Conservation (phyloP, 352 stramenopile species). For the Globisporangium nagaii region DNA sequence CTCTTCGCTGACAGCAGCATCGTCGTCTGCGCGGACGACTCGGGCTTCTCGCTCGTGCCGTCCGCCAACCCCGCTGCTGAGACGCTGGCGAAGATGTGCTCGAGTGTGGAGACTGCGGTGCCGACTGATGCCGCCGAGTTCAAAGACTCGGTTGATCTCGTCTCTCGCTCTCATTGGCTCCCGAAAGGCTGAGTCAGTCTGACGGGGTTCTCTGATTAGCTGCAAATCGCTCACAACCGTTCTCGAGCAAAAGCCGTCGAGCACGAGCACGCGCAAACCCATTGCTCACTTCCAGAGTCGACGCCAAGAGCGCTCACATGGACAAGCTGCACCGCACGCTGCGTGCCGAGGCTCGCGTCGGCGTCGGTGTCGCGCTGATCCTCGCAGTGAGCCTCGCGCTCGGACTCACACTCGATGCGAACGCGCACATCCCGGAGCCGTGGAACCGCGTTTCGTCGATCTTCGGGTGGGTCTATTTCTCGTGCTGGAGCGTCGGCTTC, state of each 20-base stretch:
- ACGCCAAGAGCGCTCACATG: no score
- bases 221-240: no score
- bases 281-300: no score
- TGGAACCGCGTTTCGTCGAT: conserved; percentile 85
- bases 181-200: no score
- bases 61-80: conserved; percentile 2
- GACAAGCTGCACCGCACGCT: no score
- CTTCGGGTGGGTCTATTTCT: conserved; percentile 91
- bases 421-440: conserved; percentile 72
- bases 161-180: no score
- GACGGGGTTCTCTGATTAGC: no score
- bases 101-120: background rate
- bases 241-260: no score
- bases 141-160: background rate
- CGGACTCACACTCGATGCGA: conserved; percentile 56
- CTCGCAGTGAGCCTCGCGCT: conserved; percentile 50
- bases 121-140: background rate
- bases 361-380: conserved; percentile 46
- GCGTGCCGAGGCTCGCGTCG: conserved; percentile 27
- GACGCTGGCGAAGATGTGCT: conserved; percentile 16
- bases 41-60: conserved; percentile 17
- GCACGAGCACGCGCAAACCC: no score
- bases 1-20: conserved; percentile 1
- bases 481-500: conserved; percentile 88
- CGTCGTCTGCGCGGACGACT: conserved; percentile 10